Base-by-base conservation (phyloP, 2,329 filamentous ascomycete species). In the Xylaria sp. region DNA sequence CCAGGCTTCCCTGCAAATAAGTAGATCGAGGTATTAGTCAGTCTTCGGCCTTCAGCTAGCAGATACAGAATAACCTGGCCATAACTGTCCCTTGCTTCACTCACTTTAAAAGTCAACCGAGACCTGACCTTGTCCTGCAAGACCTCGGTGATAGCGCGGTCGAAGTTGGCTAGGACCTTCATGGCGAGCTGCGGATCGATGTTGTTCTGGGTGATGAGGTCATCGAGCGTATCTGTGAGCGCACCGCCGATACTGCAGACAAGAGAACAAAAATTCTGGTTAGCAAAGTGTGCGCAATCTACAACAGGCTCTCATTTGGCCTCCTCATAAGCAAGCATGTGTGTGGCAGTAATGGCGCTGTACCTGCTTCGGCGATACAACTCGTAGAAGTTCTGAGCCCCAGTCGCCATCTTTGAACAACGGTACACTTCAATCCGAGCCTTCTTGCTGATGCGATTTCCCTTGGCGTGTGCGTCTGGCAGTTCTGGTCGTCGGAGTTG, bases 281-380 rank as follows among this genome's bases (percentile, higher is more conserved):
- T 67, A 70, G 68, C 65, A 65, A 56, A 53, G 63, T 29, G 11
- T 22, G 36, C 56, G 31, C 60, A 55, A 63, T 63, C 29, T 33
- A 47, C 17, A 25, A 29, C 44, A 57, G 59, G 53, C 25, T 53
- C 27, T 49, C 58, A 51, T 33, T 50, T 64, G 49, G 27, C 38
- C 47, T 60, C 44, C n/a, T n/a, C 54, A 13, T 64, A 42, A 27
- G 15, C 3, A 15, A 38, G 20, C 36, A 55, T 55, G 31, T 29
- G 36, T 20, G 31, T 69, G 64, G 66, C 57, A 66, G 33, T 2
- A 10, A 36, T 60, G 62, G 51, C 54, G 70, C 68, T 69, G 65
- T 93, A 98, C 96, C 95, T 98, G 89, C 94, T 97, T 84, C 94
- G 91, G 76, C 96, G 93, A 82, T 99, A 99, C 77, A 99, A 90